These are phyloP conservation scores for Aspergillus panamensis DNA, from an alignment of 495 filamentous ascomycete genomes.

Conservation along the genomic window DNA sequence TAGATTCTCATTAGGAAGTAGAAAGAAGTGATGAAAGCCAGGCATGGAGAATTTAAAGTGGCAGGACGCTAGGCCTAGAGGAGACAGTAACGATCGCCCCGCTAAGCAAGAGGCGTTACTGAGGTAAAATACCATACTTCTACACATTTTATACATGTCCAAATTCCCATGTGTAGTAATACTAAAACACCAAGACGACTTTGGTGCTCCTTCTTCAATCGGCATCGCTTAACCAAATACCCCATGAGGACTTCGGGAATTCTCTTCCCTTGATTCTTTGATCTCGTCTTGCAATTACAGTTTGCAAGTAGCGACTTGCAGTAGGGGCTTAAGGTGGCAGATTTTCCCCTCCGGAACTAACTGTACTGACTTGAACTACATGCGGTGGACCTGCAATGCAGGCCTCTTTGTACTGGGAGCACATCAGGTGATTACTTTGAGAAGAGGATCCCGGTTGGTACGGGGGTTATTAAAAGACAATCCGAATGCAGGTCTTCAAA, in stretches of 20 bases:
- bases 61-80: no score
- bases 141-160: no score
- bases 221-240: no score
- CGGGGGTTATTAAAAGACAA: constrained; percentile 68
- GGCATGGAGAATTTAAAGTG: background rate
- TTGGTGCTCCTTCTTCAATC: no score
- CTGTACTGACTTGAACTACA: constrained; percentile 51
- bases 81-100: no score
- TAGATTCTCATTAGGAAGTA: background rate
- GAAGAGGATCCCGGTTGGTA: constrained; percentile 54
- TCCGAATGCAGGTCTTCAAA: constrained; percentile 52
- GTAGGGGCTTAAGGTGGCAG: constrained; percentile 75
- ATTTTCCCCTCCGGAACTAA: constrained; percentile 64
- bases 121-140: no score
- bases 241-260: no score
- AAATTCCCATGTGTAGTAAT: no score
- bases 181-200: no score
- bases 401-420: constrained; percentile 63
- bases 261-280: no score
- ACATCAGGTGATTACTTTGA: constrained; percentile 66
- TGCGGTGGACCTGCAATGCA: constrained; percentile 64
- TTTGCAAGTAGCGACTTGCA: constrained; percentile 56
- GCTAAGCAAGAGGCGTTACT: no score
- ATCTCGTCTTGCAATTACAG: no score
- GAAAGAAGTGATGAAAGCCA: background rate